phyloP scores from a whole-genome alignment of 257 asterid genomes.

The Penstemon eatonii region DNA sequence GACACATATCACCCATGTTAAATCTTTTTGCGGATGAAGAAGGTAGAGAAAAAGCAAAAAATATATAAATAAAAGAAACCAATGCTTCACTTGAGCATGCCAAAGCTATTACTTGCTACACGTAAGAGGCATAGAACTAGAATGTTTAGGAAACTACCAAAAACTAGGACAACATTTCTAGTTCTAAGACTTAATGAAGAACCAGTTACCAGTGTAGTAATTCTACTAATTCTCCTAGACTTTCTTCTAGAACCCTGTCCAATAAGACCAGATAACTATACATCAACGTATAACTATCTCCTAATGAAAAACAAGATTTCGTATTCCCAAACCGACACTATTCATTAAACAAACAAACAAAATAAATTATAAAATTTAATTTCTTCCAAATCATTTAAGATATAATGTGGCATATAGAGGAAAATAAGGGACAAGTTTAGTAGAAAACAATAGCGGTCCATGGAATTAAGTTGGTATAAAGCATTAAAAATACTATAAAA shows the following conservation, averaged over 20 bases:
- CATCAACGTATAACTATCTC: constrained; percentile 21
- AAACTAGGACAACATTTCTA: background rate
- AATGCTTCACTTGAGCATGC: constrained; percentile 15
- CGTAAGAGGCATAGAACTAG: constrained; percentile 17
- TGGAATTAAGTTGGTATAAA: constrained; percentile 16
- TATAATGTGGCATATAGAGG: background rate
- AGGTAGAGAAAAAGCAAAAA: constrained; percentile 20
- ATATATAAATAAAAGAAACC: background rate
- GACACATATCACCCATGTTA: constrained; percentile 10
- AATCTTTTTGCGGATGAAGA: background rate
- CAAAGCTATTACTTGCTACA: constrained; percentile 13
- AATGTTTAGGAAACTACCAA: background rate
- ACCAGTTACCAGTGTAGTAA: constrained; percentile 15
- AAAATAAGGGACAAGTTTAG: too few relatives aligned
- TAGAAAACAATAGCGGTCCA: background rate
- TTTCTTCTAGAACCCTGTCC: constrained; percentile 13
- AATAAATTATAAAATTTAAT: background rate
- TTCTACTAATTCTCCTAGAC: background rate
- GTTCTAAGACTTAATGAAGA: constrained; percentile 17
- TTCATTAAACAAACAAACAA: constrained; percentile 8
- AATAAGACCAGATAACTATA: background rate
- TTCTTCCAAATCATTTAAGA: constrained; percentile 10
- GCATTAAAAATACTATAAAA: background rate
- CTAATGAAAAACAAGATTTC: constrained; percentile 2
- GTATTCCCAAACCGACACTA: background rate